A percentile compares a stretch with the other conserved stretches of the same genome.
phyloP scores from a whole-genome alignment of 2,329 filamentous ascomycete species.

The Colletotrichum scovillei region DNA sequence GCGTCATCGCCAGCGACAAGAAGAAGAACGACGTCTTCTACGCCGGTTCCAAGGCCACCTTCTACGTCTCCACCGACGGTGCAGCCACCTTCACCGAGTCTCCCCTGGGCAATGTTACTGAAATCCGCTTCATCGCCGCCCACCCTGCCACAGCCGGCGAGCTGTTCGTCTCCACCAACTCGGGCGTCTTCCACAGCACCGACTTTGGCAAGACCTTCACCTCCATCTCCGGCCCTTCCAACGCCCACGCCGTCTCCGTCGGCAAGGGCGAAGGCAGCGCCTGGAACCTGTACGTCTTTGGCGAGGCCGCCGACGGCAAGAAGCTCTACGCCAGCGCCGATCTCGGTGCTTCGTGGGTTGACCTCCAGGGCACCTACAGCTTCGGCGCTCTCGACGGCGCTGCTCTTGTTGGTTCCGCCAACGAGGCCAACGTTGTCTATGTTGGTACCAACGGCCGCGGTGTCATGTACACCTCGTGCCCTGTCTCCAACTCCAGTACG shows the following conservation, averaged over 20 bases:
- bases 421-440: constrained; percentile 57
- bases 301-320: constrained; percentile 53
- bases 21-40: constrained; percentile 64
- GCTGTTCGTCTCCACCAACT: constrained; percentile 67
- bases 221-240: constrained; percentile 47
- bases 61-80: constrained; percentile 64
- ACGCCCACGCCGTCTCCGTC: constrained; percentile 56
- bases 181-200: constrained; percentile 64
- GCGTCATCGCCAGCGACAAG: constrained; percentile 66
- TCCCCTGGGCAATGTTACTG: constrained; percentile 51
- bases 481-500: background rate
- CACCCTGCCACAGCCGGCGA: constrained; percentile 69
- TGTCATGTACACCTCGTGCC: constrained; percentile 48
- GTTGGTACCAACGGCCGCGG: constrained; percentile 63
- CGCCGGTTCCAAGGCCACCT: constrained; percentile 54
- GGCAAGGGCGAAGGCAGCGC: constrained; percentile 51
- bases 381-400: constrained; percentile 56
- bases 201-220: constrained; percentile 62
- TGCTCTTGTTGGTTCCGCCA: constrained; percentile 56
- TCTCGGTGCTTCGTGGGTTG: constrained; percentile 55
- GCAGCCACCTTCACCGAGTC: constrained; percentile 56
- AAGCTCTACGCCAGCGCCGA: constrained; percentile 59
- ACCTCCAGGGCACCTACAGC: constrained; percentile 58
- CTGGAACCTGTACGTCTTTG: constrained; percentile 62
- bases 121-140: constrained; percentile 66